phyloP scores from a whole-genome alignment of 352 stramenopile genomes.

The Pythium phragmitis region DNA sequence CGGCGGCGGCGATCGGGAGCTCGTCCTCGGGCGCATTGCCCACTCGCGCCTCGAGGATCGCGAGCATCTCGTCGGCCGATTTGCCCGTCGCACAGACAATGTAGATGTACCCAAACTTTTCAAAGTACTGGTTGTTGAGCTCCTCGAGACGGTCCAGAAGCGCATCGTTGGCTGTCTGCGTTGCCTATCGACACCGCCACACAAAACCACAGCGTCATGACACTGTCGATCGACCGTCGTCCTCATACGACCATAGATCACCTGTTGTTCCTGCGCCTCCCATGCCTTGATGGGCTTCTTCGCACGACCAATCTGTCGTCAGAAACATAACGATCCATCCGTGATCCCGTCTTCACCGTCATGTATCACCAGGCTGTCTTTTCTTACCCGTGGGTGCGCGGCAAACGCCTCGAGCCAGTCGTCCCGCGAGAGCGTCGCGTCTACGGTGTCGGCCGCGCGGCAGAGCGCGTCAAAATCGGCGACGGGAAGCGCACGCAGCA shows the following conservation, averaged over 20 bases:
- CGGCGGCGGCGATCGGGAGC: conserved; percentile 52
- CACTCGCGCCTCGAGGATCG: conserved; percentile 60
- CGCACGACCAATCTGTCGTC: conserved; percentile 53
- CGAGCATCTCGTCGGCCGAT: conserved; percentile 70
- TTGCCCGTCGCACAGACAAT: conserved; percentile 83
- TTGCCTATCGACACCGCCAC: conserved; percentile 32
- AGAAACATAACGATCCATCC: background rate
- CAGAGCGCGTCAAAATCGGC: conserved; percentile 40
- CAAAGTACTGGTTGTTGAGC: conserved; percentile 67
- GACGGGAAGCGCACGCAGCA: conserved; percentile 44
- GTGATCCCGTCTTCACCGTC: background rate
- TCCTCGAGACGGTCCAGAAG: conserved; percentile 60
- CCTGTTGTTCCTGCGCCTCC: conserved; percentile 78
- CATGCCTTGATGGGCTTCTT: conserved; percentile 68
- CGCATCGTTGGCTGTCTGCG: conserved; percentile 45
- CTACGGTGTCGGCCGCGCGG: conserved; percentile 39
- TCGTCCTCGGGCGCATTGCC: conserved; percentile 44
- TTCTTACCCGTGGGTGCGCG: conserved; percentile 53
- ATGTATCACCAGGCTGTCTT: background rate
- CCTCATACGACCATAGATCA: conserved; percentile 4
- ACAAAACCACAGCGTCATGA: background rate
- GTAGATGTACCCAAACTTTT: conserved; percentile 79
- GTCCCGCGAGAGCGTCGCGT: conserved; percentile 36
- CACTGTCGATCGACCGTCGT: background rate
- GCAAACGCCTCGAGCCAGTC: conserved; percentile 77